phyloP scores from a whole-genome alignment of 192 early-diverging fungal genomes.

The Linderina pennispora region DNA sequence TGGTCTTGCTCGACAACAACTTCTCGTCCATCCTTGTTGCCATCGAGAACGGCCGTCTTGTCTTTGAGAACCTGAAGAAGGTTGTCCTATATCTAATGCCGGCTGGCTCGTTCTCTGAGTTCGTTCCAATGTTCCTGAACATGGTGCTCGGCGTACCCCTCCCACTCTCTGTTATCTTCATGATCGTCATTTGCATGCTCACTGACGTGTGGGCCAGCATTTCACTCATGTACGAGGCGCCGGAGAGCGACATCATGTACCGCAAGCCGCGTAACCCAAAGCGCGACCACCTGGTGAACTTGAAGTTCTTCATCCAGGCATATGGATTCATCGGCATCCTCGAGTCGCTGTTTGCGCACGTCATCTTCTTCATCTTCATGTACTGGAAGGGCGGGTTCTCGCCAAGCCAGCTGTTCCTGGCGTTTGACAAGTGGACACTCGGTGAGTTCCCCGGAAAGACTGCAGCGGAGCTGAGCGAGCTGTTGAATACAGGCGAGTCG shows the following conservation, averaged over 20 bases:
- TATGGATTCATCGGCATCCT: conserved; percentile 67
- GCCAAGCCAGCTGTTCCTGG: conserved; percentile 33
- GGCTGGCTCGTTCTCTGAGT: conserved; percentile 61
- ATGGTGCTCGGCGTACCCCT: conserved; percentile 70
- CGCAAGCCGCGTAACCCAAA: conserved; percentile 60
- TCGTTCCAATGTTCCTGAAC: conserved; percentile 27
- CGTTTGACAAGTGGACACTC: conserved; percentile 42
- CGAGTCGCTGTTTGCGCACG: conserved; percentile 53
- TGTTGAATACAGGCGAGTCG: conserved; percentile 50
- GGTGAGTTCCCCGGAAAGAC: conserved; percentile 43
- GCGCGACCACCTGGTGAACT: conserved; percentile 56
- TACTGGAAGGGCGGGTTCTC: conserved; percentile 48
- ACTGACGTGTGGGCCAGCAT: conserved; percentile 51
- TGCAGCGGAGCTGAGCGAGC: conserved; percentile 18
- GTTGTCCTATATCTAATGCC: conserved; percentile 69
- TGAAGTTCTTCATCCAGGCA: conserved; percentile 53
- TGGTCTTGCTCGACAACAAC: conserved; percentile 52
- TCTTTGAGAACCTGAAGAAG: conserved; percentile 61
- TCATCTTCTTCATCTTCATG: conserved; percentile 61
- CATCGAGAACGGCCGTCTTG: neutral
- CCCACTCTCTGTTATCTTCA: conserved; percentile 62
- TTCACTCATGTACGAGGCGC: conserved; percentile 62
- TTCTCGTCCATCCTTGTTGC: conserved; percentile 50
- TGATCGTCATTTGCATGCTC: conserved; percentile 57
- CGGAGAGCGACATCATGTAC: conserved; percentile 65